phyloP scores from a whole-genome alignment of 345 rosid species.

The Erodium maritimum region DNA sequence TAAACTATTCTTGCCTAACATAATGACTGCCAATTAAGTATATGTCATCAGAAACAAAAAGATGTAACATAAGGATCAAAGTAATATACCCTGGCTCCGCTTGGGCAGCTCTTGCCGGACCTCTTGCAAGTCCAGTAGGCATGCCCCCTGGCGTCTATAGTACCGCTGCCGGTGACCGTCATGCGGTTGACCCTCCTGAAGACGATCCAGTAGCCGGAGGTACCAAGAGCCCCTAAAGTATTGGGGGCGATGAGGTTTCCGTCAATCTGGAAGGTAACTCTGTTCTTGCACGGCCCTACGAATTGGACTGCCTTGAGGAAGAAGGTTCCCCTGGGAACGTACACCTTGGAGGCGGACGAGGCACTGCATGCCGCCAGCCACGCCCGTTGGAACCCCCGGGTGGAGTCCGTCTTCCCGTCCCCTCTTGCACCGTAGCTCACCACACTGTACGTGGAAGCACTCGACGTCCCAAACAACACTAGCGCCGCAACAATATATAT shows the following conservation, averaged over 20 bases:
- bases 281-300: constrained; percentile 45
- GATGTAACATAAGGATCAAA: neutral
- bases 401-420: constrained; percentile 54
- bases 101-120: constrained; percentile 37
- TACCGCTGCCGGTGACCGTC: constrained; percentile 40
- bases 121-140: constrained; percentile 57
- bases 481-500: too few species aligned
- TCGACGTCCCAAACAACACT: too few species aligned
- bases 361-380: constrained; percentile 52
- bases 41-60: neutral
- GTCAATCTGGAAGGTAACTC: constrained; percentile 28
- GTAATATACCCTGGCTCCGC: constrained; percentile 44
- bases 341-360: constrained; percentile 22
- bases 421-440: constrained; percentile 46
- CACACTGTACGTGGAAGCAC: constrained; percentile 16
- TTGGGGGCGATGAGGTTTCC: constrained; percentile 58
- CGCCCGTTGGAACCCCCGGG: constrained; percentile 50
- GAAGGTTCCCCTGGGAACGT: constrained; percentile 52
- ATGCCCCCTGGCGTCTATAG: constrained; percentile 48
- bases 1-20: neutral
- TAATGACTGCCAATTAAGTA: neutral
- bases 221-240: constrained; percentile 27
- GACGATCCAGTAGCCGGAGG: constrained; percentile 29
- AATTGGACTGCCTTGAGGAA: constrained; percentile 27
- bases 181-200: constrained; percentile 37